A percentile compares a stretch with the other conserved stretches of the same genome.
Conservation (phyloP, 2,329 filamentous ascomycete genomes). For the Mariannaea sp. region DNA sequence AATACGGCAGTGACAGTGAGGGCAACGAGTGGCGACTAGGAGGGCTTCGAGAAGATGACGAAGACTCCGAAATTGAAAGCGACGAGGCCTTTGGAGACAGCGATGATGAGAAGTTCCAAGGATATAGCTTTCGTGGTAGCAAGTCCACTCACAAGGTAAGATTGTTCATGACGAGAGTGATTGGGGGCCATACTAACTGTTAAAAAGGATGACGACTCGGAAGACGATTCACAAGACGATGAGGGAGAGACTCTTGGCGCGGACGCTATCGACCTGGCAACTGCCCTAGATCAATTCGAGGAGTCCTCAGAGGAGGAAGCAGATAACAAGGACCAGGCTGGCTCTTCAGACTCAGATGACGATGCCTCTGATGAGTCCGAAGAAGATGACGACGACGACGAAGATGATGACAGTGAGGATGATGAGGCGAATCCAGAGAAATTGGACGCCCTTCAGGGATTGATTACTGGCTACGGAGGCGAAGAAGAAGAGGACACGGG, state of each 20-base stretch:
- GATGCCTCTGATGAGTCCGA: conserved; percentile 48
- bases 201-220: conserved; percentile 60
- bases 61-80: conserved; percentile 68
- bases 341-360: conserved; percentile 51
- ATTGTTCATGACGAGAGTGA: background rate
- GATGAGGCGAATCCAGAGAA: conserved; percentile 57
- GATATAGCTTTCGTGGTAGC: conserved; percentile 63
- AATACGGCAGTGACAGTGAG: conserved; percentile 81
- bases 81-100: conserved; percentile 87
- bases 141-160: conserved; percentile 44
- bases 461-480: conserved; percentile 71
- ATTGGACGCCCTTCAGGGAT: conserved; percentile 67
- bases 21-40: conserved; percentile 87
- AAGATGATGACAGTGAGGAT: conserved; percentile 57
- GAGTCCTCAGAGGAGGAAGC: conserved; percentile 55
- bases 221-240: conserved; percentile 57
- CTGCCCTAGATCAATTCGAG: conserved; percentile 60
- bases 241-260: conserved; percentile 63
- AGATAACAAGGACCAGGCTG: conserved; percentile 50
- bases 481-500: conserved; percentile 60
- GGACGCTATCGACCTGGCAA: conserved; percentile 64
- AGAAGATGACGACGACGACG: conserved; percentile 54
- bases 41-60: conserved; percentile 57
- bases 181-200: conserved; percentile 10
- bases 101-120: conserved; percentile 84